Evolutionary conservation across 1,139 yeast species (phyloP), one percentile per base, ranked within the genome.

Genomic region (Lodderomyces parapsilosis): DNA sequence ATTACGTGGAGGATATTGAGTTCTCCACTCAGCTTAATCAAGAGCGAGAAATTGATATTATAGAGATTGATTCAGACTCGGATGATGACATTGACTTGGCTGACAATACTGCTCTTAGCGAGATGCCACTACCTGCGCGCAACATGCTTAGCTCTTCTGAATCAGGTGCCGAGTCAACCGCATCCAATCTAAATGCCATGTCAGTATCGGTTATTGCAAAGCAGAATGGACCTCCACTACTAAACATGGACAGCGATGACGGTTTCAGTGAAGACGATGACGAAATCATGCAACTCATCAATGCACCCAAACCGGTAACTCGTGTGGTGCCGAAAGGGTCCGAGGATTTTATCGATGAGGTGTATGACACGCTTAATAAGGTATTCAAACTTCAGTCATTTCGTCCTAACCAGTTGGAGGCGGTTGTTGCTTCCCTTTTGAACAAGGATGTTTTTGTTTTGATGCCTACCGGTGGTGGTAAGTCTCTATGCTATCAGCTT

Each of bases 381-480:
- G 77, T 75, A 2, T 94, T 94, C 61, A 77, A 81, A 36, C 62
- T 94, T 35, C 64, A 71, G 7, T 72, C 77, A 0, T 94, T 94
- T 59, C 75, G 99, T 42, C 77, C 83, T 2, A 88, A 93, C 59
- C 99, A 94, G 59, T 66, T 83, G 34, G 94, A 88, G 46, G 98
- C 98, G 0, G 77, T 94, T 10, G 81, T 85, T 53, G 83, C 96
- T 0, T 84, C 96, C 0, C 66, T 94, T 28, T 63, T 75, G 11
- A 96, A 96, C 1, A 76, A 77, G 40, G 99, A 94, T 61, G 96
- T 88, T 0, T 89, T 94, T 66, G 97, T 94, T 1, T 71, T 94
- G 52, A 93, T 94, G 97, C 99, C 99, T 0, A 94, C 99, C 0
- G 99, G 99, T 36, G 99, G 99, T 41, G 99, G 99, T 41, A 94